Conservation (phyloP, 352 stramenopile species). For the Pythium apleroticum region DNA sequence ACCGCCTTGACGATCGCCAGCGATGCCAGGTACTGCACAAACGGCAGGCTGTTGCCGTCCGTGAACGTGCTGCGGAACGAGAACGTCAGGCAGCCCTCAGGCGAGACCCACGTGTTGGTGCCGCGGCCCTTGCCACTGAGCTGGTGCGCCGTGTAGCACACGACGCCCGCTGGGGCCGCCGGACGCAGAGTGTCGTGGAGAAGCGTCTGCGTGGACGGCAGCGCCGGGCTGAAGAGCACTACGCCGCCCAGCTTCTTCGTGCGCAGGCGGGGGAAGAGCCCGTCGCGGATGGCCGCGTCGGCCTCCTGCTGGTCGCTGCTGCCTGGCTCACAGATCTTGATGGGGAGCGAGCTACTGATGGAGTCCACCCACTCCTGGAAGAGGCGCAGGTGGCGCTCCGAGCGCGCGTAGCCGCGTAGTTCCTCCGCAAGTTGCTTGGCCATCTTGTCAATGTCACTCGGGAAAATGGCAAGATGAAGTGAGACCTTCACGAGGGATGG, state of each 20-base stretch:
- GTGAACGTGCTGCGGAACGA: slow-evolving; percentile 86
- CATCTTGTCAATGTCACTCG: neutral
- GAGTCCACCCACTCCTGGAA: slow-evolving; percentile 65
- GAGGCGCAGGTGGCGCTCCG: slow-evolving; percentile 62
- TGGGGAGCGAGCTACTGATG: slow-evolving; percentile 24
- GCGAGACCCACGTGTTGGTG: slow-evolving; percentile 85
- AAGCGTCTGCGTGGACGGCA: slow-evolving; percentile 83
- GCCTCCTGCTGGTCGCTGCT: slow-evolving; percentile 25
- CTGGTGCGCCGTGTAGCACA: slow-evolving; percentile 85
- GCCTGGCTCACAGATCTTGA: slow-evolving; percentile 22
- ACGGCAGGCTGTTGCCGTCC: slow-evolving; percentile 77
- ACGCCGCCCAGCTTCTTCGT: slow-evolving; percentile 66
- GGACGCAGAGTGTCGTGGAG: slow-evolving; percentile 79
- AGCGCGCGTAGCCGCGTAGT: slow-evolving; percentile 72
- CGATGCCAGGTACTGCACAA: slow-evolving; percentile 90
- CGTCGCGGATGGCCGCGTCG: slow-evolving; percentile 37
- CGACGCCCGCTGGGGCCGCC: slow-evolving; percentile 51
- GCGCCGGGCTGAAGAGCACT: slow-evolving; percentile 68
- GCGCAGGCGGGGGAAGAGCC: slow-evolving; percentile 46
- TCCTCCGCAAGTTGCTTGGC: slow-evolving; percentile 64
- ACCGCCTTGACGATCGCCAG: slow-evolving; percentile 84
- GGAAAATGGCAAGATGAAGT: slow-evolving; percentile 4
- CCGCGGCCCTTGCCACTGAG: slow-evolving; percentile 79
- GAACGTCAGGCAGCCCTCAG: slow-evolving; percentile 89
- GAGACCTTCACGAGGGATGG: neutral